phyloP scores from a whole-genome alignment of 2,329 filamentous ascomycete genomes.

The Talaromyces marneffei region DNA sequence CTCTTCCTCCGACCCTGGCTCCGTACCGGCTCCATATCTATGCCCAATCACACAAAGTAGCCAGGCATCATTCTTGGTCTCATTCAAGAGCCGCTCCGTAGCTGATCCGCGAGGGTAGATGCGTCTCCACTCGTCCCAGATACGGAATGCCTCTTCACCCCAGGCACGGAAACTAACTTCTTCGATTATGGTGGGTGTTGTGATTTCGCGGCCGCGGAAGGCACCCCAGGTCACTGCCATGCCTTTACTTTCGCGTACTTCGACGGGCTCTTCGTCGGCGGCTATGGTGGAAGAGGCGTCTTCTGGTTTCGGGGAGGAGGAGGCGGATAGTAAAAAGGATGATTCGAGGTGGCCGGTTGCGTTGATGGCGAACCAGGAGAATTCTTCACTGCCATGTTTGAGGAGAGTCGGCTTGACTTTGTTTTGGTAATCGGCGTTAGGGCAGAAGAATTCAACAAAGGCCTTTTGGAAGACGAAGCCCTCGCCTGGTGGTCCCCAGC shows the following conservation, averaged over 20 bases:
- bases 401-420: constrained; percentile 59
- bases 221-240: constrained; percentile 97
- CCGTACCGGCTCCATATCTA: constrained; percentile 39
- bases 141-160: constrained; percentile 92
- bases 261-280: constrained; percentile 43
- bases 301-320: constrained; percentile 21
- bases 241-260: constrained; percentile 49
- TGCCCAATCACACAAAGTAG: constrained; percentile 66
- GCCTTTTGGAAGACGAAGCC: constrained; percentile 98
- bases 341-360: constrained; percentile 70
- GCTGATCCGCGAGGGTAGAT: constrained; percentile 72
- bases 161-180: constrained; percentile 90
- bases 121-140: constrained; percentile 89
- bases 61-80: constrained; percentile 66
- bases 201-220: constrained; percentile 91
- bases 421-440: constrained; percentile 62
- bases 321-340: constrained; percentile 35
- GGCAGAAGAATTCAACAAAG: constrained; percentile 94
- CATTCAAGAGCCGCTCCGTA: constrained; percentile 65
- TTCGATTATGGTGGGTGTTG: constrained; percentile 94
- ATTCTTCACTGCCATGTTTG: constrained; percentile 54
- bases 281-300: constrained; percentile 7
- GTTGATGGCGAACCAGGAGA: constrained; percentile 87
- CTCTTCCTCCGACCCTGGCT: constrained; percentile 33
- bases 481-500: constrained; percentile 79